Conservation (phyloP, 176 grass and related monocot species). For the Stipa capillata region DNA sequence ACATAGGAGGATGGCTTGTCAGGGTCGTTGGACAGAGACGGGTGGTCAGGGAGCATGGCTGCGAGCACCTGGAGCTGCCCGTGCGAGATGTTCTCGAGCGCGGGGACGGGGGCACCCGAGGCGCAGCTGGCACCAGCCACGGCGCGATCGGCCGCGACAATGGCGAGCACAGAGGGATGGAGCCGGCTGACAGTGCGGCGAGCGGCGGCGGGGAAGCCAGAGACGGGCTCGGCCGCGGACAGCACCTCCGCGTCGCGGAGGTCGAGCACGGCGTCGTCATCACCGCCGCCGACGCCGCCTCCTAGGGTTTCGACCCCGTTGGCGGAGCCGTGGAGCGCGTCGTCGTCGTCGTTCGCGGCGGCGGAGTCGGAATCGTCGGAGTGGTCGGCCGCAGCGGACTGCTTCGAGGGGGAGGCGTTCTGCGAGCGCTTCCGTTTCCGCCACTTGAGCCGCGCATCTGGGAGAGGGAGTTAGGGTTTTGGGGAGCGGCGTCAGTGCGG, state of each 20-base stretch:
- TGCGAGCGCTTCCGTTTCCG: constrained; percentile 66
- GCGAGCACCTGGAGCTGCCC: constrained; percentile 83
- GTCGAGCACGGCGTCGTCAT: constrained; percentile 49
- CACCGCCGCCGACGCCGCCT: not conserved
- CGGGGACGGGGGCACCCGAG: not conserved
- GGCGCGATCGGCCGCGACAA: constrained; percentile 59
- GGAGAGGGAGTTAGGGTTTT: constrained; percentile 21
- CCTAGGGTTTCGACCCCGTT: constrained; percentile 30
- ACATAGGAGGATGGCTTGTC: constrained; percentile 77
- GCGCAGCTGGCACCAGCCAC: not conserved
- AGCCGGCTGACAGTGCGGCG: constrained; percentile 55
- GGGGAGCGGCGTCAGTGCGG: not conserved
- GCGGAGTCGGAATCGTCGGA: constrained; percentile 31
- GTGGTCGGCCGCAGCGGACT: constrained; percentile 24
- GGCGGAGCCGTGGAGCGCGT: not conserved
- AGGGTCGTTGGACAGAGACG: constrained; percentile 48
- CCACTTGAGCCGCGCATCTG: constrained; percentile 88
- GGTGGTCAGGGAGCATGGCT: constrained; percentile 63
- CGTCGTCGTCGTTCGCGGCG: constrained; percentile 20
- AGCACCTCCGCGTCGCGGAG: constrained; percentile 70
- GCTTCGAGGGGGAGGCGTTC: constrained; percentile 41
- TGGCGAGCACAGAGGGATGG: constrained; percentile 61
- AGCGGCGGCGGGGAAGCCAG: constrained; percentile 45
- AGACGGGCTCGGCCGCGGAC: constrained; percentile 40
- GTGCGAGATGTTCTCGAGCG: constrained; percentile 87